A percentile compares a stretch with the other conserved stretches of the same genome.
phyloP scores from a whole-genome alignment of 805 yeast species.

The Pichia nanzhaoensis region DNA sequence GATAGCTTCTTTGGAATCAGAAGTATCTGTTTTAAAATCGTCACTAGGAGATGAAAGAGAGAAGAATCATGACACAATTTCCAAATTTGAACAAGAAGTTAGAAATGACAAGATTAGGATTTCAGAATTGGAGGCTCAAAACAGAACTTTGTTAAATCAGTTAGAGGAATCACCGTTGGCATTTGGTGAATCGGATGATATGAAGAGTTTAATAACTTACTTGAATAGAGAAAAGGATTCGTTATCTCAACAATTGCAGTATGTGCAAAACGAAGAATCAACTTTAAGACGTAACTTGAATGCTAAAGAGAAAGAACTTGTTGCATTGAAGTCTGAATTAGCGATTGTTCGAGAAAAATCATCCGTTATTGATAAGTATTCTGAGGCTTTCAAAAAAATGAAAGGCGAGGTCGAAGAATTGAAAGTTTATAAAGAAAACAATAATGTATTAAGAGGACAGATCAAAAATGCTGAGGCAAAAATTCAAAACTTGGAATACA shows the following conservation, averaged over 20 bases:
- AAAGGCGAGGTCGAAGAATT: constrained; percentile 25
- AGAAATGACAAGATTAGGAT: constrained; percentile 38
- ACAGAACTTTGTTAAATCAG: constrained; percentile 60
- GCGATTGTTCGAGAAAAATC: constrained; percentile 24
- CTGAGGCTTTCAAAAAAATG: constrained; percentile 20
- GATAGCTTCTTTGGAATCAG: constrained; percentile 33
- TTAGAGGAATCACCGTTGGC: constrained; percentile 34
- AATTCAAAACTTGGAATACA: constrained; percentile 16
- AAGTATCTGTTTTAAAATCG: constrained; percentile 29
- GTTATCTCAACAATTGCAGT: constrained; percentile 51
- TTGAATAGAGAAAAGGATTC: constrained; percentile 73
- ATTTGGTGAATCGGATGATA: constrained; percentile 24
- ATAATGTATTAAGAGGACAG: constrained; percentile 22
- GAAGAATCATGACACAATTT: constrained; percentile 41
- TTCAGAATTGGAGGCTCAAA: constrained; percentile 59
- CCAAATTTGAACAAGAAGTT: constrained; percentile 40
- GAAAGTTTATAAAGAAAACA: constrained; percentile 26
- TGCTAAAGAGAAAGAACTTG: constrained; percentile 43
- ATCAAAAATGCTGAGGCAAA: constrained; percentile 13
- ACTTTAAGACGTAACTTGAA: constrained; percentile 46
- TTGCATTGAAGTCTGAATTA: constrained; percentile 44
- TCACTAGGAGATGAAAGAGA: constrained; percentile 33
- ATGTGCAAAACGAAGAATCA: constrained; percentile 46
- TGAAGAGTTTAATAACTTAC: constrained; percentile 50
- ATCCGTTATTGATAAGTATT: constrained; percentile 18